Evolutionary conservation across 495 filamentous ascomycete species (phyloP).

Genomic region (Aspergillus nanangensis): DNA sequence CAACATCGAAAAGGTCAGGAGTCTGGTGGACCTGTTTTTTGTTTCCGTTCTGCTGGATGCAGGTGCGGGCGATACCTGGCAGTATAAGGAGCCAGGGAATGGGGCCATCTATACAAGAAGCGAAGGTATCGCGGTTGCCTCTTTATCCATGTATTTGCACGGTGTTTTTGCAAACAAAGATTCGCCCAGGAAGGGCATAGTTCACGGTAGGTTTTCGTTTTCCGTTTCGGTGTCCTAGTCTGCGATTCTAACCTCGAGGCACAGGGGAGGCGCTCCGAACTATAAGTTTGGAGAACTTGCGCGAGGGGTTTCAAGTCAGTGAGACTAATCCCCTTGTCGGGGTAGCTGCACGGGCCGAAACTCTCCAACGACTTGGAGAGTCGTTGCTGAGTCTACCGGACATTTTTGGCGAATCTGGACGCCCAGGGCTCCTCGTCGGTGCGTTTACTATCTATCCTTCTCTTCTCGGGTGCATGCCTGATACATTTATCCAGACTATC

Average conservation of each 20-base stretch:
- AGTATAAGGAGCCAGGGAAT: conserved; percentile 46
- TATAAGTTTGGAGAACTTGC: conserved; percentile 11
- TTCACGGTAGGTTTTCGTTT: conserved; percentile 26
- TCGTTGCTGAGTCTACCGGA: conserved; percentile 43
- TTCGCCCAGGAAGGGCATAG: conserved; percentile 14
- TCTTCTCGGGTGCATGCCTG: background rate
- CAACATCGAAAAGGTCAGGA: conserved; percentile 65
- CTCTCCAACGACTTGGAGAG: conserved; percentile 43
- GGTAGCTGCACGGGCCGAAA: conserved; percentile 40
- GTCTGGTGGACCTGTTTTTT: conserved; percentile 80
- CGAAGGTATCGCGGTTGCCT: conserved; percentile 56
- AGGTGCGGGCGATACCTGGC: conserved; percentile 76
- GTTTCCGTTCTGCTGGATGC: conserved; percentile 90
- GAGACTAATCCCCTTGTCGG: conserved; percentile 49
- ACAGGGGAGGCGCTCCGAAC: conserved; percentile 15
- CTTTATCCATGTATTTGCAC: conserved; percentile 53
- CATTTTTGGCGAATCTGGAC: conserved; percentile 44
- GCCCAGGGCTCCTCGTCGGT: conserved; percentile 55
- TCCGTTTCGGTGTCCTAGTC: too few relatives aligned
- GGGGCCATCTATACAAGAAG: conserved; percentile 46
- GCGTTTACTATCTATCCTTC: conserved; percentile 8
- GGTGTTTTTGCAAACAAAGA: conserved; percentile 37
- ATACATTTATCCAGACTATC: background rate
- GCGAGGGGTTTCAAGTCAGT: conserved; percentile 39
- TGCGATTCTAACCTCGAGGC: too few relatives aligned